Evolutionary conservation across 805 yeast genomes (phyloP), one percentile per base, ranked within the genome.

Genomic region (Starmerella riodocensis): DNA sequence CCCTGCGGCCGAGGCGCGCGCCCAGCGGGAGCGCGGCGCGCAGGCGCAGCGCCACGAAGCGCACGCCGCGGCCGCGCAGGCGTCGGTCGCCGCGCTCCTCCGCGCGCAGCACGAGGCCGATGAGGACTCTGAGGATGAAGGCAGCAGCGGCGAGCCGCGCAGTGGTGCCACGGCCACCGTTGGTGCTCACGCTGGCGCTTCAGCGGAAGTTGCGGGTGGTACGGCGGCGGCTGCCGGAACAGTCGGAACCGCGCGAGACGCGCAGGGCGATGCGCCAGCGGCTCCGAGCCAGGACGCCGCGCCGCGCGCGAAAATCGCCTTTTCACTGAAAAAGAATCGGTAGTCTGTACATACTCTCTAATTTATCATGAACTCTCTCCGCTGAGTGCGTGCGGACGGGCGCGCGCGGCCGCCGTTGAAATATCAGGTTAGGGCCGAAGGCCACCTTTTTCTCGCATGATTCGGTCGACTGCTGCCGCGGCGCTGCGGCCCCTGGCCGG

Each of bases 301-400:
- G 26, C 8, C 26, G 12, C 8, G 26, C 12, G 17, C 31, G 9
- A 28, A 28, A 28, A 28, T 28, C 18, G 31, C 17, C 18, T 34
- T 34, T 16, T 34, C 37, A n/a, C 30, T 34, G 6, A 34, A 34
- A 24, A 34, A 34, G 22, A 11, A 32, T 7, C 8, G 13, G 17
- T n/a, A 16, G 32, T 29, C 9, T 24, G 9, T 11, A 24, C 13
- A 24, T 24, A 24, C 13, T 24, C 27, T 24, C 13, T 11, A 11
- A 24, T 24, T 13, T 13, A 13, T 24, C 9, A 24, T 24, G 9
- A 11, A 24, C 13, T 24, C 12, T 9, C 27, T 24, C 13, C 9
- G 13, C 27, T 24, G 12, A 24, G 12, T 24, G 27, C 13, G 13
- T 24, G 27, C 27, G 9, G 9, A 11, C 13, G 27, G 9, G 13